Percentiles rank a stretch among this genome's conserved stretches.
These are phyloP conservation scores for Thermothelomyces thermophilus DNA, from an alignment of 2,329 filamentous ascomycete species.

Conservation along the genomic window DNA sequence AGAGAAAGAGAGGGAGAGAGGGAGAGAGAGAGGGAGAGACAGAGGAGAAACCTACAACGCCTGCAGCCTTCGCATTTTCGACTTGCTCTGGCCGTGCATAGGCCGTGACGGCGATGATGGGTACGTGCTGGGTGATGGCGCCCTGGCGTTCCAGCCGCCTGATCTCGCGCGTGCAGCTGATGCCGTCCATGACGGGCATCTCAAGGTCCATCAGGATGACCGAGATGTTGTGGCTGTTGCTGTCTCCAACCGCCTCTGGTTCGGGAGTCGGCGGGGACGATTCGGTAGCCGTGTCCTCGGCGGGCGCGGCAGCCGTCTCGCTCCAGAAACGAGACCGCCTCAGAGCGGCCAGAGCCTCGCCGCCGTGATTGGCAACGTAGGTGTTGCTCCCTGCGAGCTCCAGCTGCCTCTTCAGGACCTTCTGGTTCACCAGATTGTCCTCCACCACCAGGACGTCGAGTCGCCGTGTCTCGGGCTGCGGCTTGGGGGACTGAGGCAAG, in stretches of 20 bases:
- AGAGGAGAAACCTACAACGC: slow-evolving; percentile 53
- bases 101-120: slow-evolving; percentile 76
- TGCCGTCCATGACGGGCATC: slow-evolving; percentile 76
- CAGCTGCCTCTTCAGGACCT: slow-evolving; percentile 55
- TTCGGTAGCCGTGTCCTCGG: not conserved
- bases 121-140: slow-evolving; percentile 58
- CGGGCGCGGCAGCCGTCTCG: slow-evolving; percentile 4
- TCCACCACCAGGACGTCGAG: slow-evolving; percentile 60
- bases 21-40: not conserved
- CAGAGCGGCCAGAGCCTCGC: slow-evolving; percentile 54
- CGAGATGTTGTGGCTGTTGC: slow-evolving; percentile 41
- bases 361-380: slow-evolving; percentile 58
- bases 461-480: slow-evolving; percentile 24
- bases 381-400: slow-evolving; percentile 55
- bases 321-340: slow-evolving; percentile 51
- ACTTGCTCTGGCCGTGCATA: slow-evolving; percentile 73
- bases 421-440: slow-evolving; percentile 62
- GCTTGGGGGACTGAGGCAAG: slow-evolving; percentile 6
- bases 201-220: slow-evolving; percentile 76
- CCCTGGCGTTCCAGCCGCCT: slow-evolving; percentile 59
- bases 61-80: slow-evolving; percentile 60
- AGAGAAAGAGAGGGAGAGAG: too few species aligned
- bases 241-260: not conserved
- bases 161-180: slow-evolving; percentile 64
- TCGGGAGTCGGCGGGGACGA: not conserved